Evolutionary conservation across 2,329 filamentous ascomycete genomes (phyloP), one percentile per base, ranked within the genome.

Genomic region (Madurella fahalii): DNA sequence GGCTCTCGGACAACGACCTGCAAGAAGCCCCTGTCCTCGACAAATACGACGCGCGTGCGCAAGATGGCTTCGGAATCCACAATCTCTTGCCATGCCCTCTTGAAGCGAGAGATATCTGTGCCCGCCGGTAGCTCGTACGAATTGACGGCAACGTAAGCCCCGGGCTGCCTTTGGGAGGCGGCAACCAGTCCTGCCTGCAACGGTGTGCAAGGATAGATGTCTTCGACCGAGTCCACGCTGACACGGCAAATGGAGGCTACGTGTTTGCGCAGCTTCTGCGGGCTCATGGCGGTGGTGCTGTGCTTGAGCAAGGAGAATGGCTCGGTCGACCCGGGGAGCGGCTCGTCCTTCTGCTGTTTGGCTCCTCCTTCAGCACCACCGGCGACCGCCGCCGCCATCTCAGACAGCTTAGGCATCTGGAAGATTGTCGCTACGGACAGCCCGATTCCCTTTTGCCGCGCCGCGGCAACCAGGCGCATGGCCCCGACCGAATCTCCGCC

Each of bases 111-210:
- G 11, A 52, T 31, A 37, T 58, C 58, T 15, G 44, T 53, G 4
- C 45, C 40, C 1, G 20, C 20, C 1, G 59, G 57, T 3, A 80
- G 65, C 41, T 72, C 66, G 18, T 77, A 71, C 2, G 79, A 72
- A 47, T 75, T 70, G 56, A 76, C 75, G 2, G 76, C 77, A 1
- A 82, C 73, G 41, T 83, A 83, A 0, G 77, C 75, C 20, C 77
- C 79, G 41, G 72, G 71, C 20, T 75, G 68, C 61, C 77, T 77
- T 52, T 73, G 71, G 2, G 79, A 77, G 5, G 82, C 64, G 0
- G 78, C 77, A 69, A 83, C 75, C 2, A 83, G 71, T 1, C 74
- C 78, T 58, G 54, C 63, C 45, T 58, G 61, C 15, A 31, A 63
- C 59, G 52, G 53, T 2, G 48, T 62, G 57, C 49, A 63, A 4